Percentiles rank a stretch among this genome's conserved stretches.
These are phyloP conservation scores for Gypsophila paniculata DNA, from an alignment of 179 eudicot species.

Conservation along the genomic window DNA sequence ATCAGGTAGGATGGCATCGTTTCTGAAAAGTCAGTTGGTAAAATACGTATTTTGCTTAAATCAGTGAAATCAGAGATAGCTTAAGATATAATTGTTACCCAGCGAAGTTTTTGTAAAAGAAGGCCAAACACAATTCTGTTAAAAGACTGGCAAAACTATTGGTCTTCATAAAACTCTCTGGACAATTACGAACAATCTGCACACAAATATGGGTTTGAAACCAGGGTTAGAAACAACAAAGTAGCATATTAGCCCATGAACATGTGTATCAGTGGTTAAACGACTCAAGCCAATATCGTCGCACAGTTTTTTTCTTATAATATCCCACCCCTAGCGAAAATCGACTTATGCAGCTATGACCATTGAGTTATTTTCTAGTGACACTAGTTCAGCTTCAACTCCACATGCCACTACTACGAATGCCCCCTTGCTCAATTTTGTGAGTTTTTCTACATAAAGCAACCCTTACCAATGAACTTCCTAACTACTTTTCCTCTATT, in stretches of 20 bases:
- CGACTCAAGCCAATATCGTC: not conserved
- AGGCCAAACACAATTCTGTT: constrained; percentile 61
- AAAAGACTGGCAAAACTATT: constrained; percentile 49
- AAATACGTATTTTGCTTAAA: constrained; percentile 1
- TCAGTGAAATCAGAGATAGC: not conserved
- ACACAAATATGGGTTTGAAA: constrained; percentile 16
- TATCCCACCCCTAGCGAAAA: not conserved
- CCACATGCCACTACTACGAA: not conserved
- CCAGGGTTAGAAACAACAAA: constrained; percentile 10
- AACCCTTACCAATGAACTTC: not conserved
- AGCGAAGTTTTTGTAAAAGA: constrained; percentile 43
- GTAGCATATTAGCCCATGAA: constrained; percentile 6
- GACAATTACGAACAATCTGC: constrained; percentile 81
- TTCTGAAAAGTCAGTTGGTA: constrained; percentile 34
- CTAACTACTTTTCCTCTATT: not conserved
- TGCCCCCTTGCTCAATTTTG: not conserved
- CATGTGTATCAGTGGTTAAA: constrained; percentile 7
- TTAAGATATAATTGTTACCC: constrained; percentile 36
- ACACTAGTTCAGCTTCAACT: not conserved
- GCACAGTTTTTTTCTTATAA: not conserved
- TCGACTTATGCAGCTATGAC: not conserved
- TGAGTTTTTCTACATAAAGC: not conserved
- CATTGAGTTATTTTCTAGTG: not conserved
- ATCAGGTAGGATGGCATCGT: constrained; percentile 29
- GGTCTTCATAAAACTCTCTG: constrained; percentile 52